phyloP scores from a whole-genome alignment of 2,329 filamentous ascomycete species.

The Verticillium albo-atrum region DNA sequence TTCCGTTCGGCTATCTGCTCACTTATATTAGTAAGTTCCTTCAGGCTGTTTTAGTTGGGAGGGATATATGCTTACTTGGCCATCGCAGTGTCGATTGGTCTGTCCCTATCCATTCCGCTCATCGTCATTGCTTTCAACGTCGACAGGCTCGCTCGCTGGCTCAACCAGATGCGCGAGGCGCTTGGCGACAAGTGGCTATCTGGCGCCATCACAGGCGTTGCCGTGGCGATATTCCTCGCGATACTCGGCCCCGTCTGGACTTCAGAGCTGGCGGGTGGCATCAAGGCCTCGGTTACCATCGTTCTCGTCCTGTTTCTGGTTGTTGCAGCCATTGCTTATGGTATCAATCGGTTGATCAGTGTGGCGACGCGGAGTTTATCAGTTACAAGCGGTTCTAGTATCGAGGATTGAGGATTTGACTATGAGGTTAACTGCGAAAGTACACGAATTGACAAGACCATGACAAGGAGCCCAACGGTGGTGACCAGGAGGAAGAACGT shows the following conservation, averaged over 20 bases:
- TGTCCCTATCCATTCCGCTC: slow-evolving; percentile 4
- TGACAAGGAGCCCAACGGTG: slow-evolving; percentile 88
- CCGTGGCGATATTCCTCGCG: not conserved
- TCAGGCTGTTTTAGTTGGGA: not conserved
- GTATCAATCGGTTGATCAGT: not conserved
- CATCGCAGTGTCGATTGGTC: slow-evolving; percentile 4
- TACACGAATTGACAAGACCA: slow-evolving; percentile 90
- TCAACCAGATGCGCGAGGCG: not conserved
- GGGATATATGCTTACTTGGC: not conserved
- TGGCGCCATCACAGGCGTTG: not conserved
- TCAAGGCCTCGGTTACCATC: not conserved
- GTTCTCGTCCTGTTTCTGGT: not conserved
- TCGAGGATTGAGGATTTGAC: not conserved
- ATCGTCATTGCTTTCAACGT: slow-evolving; percentile 8
- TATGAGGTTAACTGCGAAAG: slow-evolving; percentile 53
- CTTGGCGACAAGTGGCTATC: not conserved
- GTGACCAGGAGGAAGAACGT: slow-evolving; percentile 92
- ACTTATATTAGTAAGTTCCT: slow-evolving; percentile 5
- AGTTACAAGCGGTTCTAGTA: not conserved
- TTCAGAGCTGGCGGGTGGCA: not conserved
- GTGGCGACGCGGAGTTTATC: not conserved
- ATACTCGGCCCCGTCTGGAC: not conserved
- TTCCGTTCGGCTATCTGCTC: slow-evolving; percentile 8
- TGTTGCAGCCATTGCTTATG: not conserved
- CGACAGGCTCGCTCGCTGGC: not conserved